Base-by-base conservation (phyloP, 495 filamentous ascomycete genomes). In the Penicillium canescens region DNA sequence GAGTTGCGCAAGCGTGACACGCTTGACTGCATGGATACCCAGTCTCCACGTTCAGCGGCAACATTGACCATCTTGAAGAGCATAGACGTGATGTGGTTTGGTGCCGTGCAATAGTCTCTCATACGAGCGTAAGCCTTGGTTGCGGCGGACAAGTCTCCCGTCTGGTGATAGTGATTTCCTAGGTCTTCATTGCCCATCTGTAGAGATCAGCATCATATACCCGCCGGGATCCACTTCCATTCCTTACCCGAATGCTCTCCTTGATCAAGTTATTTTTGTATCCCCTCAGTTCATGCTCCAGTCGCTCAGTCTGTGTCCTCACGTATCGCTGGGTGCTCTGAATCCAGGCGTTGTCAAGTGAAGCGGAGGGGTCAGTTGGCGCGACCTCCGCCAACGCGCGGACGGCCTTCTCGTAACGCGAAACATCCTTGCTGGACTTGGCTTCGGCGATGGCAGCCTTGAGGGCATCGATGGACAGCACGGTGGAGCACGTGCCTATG, bases 201-300 rank as follows among this genome's bases (percentile, higher is more conserved):
- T 20, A 11, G 13, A 14, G 40, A 33, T 52, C 23, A 58, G 62
- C 62, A 14, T 13, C 4, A 45, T 33, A 28, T 5, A 35, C 18
- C 13, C 20, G 14, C 7, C 8, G 26, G 41, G 37, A 20, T 14
- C n/a, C 34, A 42, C 2, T 21, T 18, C 23, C 36, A n/a, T 28
- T 7, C 57, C 85, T 50, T 79, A 95, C 91, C 62, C 95, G 75
- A 55, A 98, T 96, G 71, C 92, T 97, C 71, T 98, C 94, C 67
- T 97, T 97, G 57, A 98, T 91, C 34, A 98, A 70, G 57, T 98
- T 98, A 61, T 98, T 96, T 70, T 96, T 98, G 73, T 98, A 98
- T 6, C 87, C 89, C 66, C 90, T 90, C 26, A 98, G 72, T 63
- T 98, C 91, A 6, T 80, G 74, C 56, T 96, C 89, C 52, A 97